Conservation (phyloP, 148 eudicot species). For the Chenopodium suecicum region DNA sequence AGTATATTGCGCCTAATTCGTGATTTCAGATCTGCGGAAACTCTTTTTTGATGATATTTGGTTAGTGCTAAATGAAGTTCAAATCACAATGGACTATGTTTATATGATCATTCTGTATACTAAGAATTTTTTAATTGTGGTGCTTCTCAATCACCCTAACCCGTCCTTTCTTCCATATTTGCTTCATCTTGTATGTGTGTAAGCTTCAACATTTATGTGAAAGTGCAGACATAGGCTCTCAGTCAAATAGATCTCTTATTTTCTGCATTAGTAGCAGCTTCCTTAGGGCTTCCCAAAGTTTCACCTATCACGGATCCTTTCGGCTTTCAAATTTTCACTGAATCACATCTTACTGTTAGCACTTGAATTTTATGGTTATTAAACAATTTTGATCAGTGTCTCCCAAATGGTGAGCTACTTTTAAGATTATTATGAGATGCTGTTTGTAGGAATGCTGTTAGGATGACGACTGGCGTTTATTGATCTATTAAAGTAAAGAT, state of each 20-base stretch:
- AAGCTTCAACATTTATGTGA: neutral
- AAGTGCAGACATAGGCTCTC: neutral
- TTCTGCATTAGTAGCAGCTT: neutral
- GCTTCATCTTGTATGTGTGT: neutral
- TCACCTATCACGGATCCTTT: neutral
- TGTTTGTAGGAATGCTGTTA: neutral
- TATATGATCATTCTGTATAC: neutral
- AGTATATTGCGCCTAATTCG: too few species aligned
- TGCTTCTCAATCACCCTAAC: neutral
- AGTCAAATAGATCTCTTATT: neutral
- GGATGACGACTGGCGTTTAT: neutral
- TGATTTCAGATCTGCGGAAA: neutral
- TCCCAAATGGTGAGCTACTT: neutral
- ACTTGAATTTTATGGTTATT: neutral
- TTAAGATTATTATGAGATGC: neutral
- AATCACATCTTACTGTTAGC: neutral
- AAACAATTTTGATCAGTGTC: neutral
- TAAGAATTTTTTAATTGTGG: neutral
- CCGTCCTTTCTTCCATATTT: neutral
- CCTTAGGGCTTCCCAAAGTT: neutral
- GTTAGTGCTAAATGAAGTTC: neutral
- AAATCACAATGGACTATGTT: neutral
- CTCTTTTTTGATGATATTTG: conserved; percentile 2
- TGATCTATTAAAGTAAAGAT: neutral
- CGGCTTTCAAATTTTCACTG: neutral